Percentiles rank a stretch among this genome's conserved stretches.
Evolutionary conservation across 768 basidiomycete species (phyloP).

Genomic region (Suillus hirtellus): DNA sequence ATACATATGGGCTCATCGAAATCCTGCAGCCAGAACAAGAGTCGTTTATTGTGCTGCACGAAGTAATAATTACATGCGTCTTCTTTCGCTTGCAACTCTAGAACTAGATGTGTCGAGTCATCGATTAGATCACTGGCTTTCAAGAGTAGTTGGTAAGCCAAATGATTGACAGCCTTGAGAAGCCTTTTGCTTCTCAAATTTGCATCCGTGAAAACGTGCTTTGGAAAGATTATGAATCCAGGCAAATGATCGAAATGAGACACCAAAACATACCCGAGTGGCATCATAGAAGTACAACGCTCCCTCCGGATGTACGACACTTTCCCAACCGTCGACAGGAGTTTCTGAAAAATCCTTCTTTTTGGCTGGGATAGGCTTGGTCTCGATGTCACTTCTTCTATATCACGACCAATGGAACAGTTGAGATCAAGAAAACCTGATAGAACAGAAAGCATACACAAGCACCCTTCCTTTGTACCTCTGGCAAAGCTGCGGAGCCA

Average conservation of each 20-base stretch:
- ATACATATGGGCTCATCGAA: constrained; percentile 32
- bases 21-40: constrained; percentile 49
- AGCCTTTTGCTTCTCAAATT: background rate
- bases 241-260: background rate
- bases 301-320: constrained; percentile 10
- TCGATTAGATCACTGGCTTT: constrained; percentile 1
- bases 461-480: background rate
- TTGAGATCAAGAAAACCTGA: background rate
- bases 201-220: constrained; percentile 11
- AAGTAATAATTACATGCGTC: constrained; percentile 41
- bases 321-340: background rate
- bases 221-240: background rate
- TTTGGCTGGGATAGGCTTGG: background rate
- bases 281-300: constrained; percentile 4
- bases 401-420: background rate
- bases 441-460: background rate
- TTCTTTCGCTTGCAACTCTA: background rate
- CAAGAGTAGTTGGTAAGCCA: background rate
- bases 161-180: background rate
- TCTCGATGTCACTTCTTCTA: background rate
- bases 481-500: background rate
- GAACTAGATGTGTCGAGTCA: background rate
- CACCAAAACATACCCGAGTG: background rate
- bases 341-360: background rate
- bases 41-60: constrained; percentile 40